Conservation (phyloP, 805 yeast genomes). For the Ogataea paraovalis region DNA sequence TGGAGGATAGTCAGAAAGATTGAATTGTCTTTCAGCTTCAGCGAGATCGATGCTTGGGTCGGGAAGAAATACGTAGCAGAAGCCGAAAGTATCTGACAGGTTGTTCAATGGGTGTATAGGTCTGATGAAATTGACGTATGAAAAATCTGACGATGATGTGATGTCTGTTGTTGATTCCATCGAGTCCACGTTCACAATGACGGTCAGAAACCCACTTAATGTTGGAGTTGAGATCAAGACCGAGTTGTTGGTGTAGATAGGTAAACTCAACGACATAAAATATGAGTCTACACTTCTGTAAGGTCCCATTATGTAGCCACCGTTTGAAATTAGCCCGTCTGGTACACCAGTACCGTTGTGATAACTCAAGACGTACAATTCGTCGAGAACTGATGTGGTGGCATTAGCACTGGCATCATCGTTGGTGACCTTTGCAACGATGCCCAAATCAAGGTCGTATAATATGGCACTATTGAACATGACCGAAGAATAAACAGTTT, state of each 20-base stretch:
- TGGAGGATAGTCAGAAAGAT: slow-evolving; percentile 18
- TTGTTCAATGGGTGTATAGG: slow-evolving; percentile 22
- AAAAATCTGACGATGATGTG: slow-evolving; percentile 37
- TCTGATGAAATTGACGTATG: slow-evolving; percentile 24
- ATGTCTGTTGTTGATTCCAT: slow-evolving; percentile 38
- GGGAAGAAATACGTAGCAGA: slow-evolving; percentile 41
- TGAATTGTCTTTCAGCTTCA: slow-evolving; percentile 3
- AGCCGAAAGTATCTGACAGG: slow-evolving; percentile 30
- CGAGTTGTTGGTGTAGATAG: slow-evolving; percentile 71
- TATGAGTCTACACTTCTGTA: slow-evolving; percentile 42
- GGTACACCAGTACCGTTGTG: slow-evolving; percentile 32
- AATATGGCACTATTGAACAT: slow-evolving; percentile 59
- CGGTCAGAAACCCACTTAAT: slow-evolving; percentile 68
- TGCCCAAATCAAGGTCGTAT: slow-evolving; percentile 55
- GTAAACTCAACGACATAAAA: slow-evolving; percentile 72
- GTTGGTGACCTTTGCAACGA: slow-evolving; percentile 43
- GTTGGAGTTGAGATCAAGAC: slow-evolving; percentile 55
- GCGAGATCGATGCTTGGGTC: slow-evolving; percentile 3
- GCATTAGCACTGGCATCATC: slow-evolving; percentile 24
- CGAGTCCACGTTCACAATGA: slow-evolving; percentile 46
- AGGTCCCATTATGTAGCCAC: slow-evolving; percentile 68
- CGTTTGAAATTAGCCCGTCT: slow-evolving; percentile 35
- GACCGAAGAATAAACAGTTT: slow-evolving; percentile 61
- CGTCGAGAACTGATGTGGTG: slow-evolving; percentile 39
- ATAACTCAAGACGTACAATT: slow-evolving; percentile 30